A percentile compares a stretch with the other conserved stretches of the same genome.
Evolutionary conservation across 1,284 basidiomycete genomes (phyloP).

Genomic region (Vanrija sp.): DNA sequence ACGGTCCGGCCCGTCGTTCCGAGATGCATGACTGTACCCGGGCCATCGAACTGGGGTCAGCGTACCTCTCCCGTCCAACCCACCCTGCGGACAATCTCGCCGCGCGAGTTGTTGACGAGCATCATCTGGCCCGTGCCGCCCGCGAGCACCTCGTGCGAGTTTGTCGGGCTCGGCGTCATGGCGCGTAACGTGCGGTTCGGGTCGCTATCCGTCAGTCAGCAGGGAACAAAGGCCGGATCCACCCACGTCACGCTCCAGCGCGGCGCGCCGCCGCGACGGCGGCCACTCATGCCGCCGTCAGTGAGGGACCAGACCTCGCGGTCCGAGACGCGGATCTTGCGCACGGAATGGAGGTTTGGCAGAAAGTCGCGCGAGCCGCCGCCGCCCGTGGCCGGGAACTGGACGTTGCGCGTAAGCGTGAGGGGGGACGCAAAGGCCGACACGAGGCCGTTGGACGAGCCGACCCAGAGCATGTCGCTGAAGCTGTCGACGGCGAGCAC

Average conservation of each 20-base stretch:
- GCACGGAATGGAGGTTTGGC: slow-evolving; percentile 50
- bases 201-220: slow-evolving; percentile 24
- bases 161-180: slow-evolving; percentile 49
- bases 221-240: background rate
- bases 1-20: slow-evolving; percentile 49
- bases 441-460: slow-evolving; percentile 68
- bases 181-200: slow-evolving; percentile 39
- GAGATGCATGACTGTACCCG: slow-evolving; percentile 41
- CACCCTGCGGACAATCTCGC: slow-evolving; percentile 61
- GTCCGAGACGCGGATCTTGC: slow-evolving; percentile 69
- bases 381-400: slow-evolving; percentile 59
- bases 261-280: slow-evolving; percentile 45
- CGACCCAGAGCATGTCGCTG: slow-evolving; percentile 85
- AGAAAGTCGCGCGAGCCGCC: slow-evolving; percentile 44
- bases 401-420: slow-evolving; percentile 56
- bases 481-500: slow-evolving; percentile 83
- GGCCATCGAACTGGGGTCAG: slow-evolving; percentile 30
- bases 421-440: slow-evolving; percentile 64
- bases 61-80: slow-evolving; percentile 21
- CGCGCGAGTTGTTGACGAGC: slow-evolving; percentile 69
- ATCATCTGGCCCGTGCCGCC: slow-evolving; percentile 59
- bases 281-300: slow-evolving; percentile 44
- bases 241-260: slow-evolving; percentile 47
- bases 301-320: slow-evolving; percentile 59
- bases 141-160: slow-evolving; percentile 58